phyloP scores from a whole-genome alignment of 176 grass and related monocot genomes.

The Luzula sylvatica region DNA sequence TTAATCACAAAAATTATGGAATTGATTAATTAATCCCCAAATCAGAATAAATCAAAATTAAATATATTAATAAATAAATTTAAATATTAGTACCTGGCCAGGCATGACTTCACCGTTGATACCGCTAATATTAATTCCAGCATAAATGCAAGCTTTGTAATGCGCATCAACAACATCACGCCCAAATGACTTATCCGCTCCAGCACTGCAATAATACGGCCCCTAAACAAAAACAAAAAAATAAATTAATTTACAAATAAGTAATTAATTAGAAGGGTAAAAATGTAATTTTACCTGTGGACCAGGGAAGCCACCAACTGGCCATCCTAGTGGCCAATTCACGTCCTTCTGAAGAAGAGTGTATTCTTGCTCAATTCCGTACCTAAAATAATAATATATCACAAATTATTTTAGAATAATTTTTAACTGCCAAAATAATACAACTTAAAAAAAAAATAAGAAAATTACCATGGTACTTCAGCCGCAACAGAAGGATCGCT shows the following conservation, averaged over 20 bases:
- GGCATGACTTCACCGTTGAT: conserved; percentile 99
- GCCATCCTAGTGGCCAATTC: conserved; percentile 95
- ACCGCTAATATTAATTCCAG: conserved; percentile 89
- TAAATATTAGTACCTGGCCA: conserved; percentile 51
- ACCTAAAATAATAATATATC: conserved; percentile 31
- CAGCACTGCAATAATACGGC: conserved; percentile 83
- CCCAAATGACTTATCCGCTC: conserved; percentile 82
- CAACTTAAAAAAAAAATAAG: not conserved
- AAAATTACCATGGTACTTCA: conserved; percentile 67
- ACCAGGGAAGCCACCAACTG: conserved; percentile 87
- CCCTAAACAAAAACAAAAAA: conserved; percentile 44
- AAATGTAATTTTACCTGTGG: conserved; percentile 48
- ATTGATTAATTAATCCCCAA: not conserved
- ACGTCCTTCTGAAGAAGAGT: conserved; percentile 93
- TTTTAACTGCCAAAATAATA: not conserved
- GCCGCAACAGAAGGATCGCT: conserved; percentile 52
- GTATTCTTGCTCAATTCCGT: conserved; percentile 99
- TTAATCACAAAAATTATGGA: conserved; percentile 6
- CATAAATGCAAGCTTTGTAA: conserved; percentile 88
- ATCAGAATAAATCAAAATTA: not conserved
- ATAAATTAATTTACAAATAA: conserved; percentile 4
- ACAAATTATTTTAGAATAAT: not conserved
- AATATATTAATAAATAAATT: no score
- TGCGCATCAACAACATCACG: conserved; percentile 89
- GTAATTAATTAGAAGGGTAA: not conserved